Conservation (phyloP, 257 asterid genomes). For the Petunia secreta region DNA sequence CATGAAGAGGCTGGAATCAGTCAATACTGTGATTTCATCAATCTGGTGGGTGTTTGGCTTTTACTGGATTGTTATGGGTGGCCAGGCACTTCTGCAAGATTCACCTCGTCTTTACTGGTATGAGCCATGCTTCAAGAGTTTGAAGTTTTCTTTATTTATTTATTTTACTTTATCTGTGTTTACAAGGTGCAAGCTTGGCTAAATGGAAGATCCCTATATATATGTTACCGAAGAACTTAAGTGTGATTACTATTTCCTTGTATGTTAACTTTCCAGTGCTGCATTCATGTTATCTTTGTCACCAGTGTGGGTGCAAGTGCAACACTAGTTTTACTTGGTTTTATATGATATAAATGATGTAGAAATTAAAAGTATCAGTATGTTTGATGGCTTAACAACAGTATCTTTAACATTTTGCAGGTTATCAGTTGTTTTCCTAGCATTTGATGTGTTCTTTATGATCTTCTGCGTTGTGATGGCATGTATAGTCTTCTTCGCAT, state of each 20-base stretch:
- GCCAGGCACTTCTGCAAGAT: slow-evolving; percentile 72
- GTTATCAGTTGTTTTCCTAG: slow-evolving; percentile 76
- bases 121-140: slow-evolving; percentile 27
- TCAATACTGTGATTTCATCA: slow-evolving; percentile 70
- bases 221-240: not conserved
- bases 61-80: slow-evolving; percentile 80
- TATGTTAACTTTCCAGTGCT: not conserved
- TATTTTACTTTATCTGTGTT: not conserved
- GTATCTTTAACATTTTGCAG: slow-evolving; percentile 51
- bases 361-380: not conserved
- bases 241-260: not conserved
- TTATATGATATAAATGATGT: not conserved
- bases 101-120: slow-evolving; percentile 96
- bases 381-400: slow-evolving; percentile 8
- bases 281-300: not conserved
- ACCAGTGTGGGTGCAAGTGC: not conserved
- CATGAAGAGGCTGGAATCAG: slow-evolving; percentile 70
- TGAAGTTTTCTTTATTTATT: not conserved
- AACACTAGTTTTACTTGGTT: not conserved
- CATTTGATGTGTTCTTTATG: slow-evolving; percentile 85
- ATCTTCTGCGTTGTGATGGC: slow-evolving; percentile 84
- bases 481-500: slow-evolving; percentile 54
- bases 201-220: not conserved
- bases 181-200: not conserved
- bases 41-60: slow-evolving; percentile 97